Conservation (phyloP, 306 rosid species). For the Cucumis melo region DNA sequence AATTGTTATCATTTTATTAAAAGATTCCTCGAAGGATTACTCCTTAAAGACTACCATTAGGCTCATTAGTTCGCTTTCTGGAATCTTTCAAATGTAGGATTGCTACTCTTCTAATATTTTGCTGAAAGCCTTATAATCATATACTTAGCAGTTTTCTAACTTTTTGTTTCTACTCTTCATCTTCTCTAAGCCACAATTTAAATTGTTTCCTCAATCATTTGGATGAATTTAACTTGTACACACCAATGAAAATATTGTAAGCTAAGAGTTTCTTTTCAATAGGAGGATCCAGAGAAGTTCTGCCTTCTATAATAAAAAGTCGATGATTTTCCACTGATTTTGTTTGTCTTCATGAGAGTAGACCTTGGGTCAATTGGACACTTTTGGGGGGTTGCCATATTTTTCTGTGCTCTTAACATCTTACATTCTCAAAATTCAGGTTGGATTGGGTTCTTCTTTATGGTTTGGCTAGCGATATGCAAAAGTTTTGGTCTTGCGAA, state of each 20-base stretch:
- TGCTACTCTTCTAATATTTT: no score
- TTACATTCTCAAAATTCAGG: constrained; percentile 24
- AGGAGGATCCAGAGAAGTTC: not conserved
- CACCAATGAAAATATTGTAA: not conserved
- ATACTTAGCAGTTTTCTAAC: not conserved
- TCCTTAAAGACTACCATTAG: no score
- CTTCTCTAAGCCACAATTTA: not conserved
- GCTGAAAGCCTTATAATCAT: no score
- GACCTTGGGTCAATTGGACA: not conserved
- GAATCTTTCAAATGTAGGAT: no score
- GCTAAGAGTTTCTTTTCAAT: not conserved
- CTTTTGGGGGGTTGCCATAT: not conserved
- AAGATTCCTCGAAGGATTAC: no score
- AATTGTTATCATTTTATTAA: no score
- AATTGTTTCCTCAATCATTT: not conserved
- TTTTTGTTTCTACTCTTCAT: not conserved
- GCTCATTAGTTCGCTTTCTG: no score
- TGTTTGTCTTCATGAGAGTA: not conserved
- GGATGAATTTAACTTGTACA: not conserved
- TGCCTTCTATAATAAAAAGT: not conserved
- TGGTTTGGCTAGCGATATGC: constrained; percentile 40
- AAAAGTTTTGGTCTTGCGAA: constrained; percentile 49
- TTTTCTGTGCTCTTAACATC: not conserved
- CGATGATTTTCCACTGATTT: not conserved
- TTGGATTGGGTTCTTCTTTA: constrained; percentile 62